These are phyloP conservation scores for Vanilla planifolia DNA, from an alignment of 106 monocot genomes.

Conservation along the genomic window DNA sequence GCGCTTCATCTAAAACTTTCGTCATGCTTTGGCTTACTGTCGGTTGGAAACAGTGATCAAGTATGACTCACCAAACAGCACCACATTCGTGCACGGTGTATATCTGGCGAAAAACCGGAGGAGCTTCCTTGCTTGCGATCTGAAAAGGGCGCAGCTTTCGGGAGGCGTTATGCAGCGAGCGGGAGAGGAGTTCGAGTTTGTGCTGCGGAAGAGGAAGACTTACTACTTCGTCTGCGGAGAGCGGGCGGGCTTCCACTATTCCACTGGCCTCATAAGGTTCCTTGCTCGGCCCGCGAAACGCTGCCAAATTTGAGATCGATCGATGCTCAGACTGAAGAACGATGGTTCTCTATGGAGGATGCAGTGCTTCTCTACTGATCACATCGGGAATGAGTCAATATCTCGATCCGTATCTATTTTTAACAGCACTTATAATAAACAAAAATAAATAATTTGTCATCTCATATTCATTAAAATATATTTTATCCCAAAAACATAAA, in stretches of 20 bases:
- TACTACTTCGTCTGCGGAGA: slow-evolving; percentile 59
- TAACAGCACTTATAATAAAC: no score
- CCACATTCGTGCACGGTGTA: slow-evolving; percentile 42
- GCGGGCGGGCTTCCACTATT: slow-evolving; percentile 42
- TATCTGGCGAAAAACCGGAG: slow-evolving; percentile 28
- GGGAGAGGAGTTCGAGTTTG: slow-evolving; percentile 38
- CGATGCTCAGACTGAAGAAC: no score
- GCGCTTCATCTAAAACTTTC: no score
- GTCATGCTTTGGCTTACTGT: no score
- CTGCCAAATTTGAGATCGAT: slow-evolving; percentile 15
- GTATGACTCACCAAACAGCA: slow-evolving; percentile 53
- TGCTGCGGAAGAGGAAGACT: slow-evolving; percentile 39
- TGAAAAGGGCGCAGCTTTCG: slow-evolving; percentile 37
- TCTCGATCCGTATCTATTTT: no score
- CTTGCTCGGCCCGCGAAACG: slow-evolving; percentile 16
- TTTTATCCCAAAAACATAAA: no score
- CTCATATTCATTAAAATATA: no score
- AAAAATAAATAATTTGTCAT: no score
- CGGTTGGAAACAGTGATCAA: slow-evolving; percentile 32
- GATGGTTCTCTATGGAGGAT: no score
- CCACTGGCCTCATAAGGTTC: slow-evolving; percentile 53
- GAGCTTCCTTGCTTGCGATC: slow-evolving; percentile 32
- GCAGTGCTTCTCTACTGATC: no score
- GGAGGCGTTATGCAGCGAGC: slow-evolving; percentile 35
- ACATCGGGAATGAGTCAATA: no score